Conservation (phyloP, 225 moss, liverwort and hornwort species). For the Physcomitrium patens region DNA sequence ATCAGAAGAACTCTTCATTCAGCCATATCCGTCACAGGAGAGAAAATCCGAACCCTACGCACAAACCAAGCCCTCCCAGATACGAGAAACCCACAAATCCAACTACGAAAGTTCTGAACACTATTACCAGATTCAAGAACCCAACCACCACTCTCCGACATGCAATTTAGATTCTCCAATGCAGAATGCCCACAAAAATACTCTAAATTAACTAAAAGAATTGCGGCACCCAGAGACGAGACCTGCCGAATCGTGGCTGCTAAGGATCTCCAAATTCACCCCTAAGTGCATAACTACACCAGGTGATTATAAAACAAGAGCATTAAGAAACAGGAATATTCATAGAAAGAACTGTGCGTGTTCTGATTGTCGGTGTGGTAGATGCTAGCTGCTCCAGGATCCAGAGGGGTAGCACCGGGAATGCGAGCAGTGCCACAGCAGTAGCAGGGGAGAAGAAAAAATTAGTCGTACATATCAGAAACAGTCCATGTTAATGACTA, state of each 20-base stretch:
- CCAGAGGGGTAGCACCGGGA: background rate
- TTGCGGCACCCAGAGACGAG: background rate
- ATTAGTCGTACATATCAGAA: background rate
- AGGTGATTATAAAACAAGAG: background rate
- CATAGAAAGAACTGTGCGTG: background rate
- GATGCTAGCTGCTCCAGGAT: background rate
- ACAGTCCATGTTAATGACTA: background rate
- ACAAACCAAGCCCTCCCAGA: background rate
- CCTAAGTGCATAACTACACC: slow-evolving; percentile 22
- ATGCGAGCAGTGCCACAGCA: slow-evolving; percentile 16
- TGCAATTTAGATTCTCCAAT: background rate
- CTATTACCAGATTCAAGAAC: background rate
- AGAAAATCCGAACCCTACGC: slow-evolving; percentile 18
- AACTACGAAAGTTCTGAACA: background rate
- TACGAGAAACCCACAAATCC: background rate
- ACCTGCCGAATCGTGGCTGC: slow-evolving; percentile 26
- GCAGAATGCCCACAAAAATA: background rate
- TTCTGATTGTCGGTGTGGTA: background rate
- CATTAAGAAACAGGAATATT: background rate
- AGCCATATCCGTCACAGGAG: background rate
- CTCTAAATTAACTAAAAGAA: slow-evolving; percentile 31
- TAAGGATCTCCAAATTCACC: slow-evolving; percentile 8
- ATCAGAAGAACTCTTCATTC: background rate
- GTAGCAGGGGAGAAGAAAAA: background rate
- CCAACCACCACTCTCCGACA: slow-evolving; percentile 7